These are phyloP conservation scores for Magnusiomyces tetraspermus DNA, from an alignment of 1,139 yeast species.

Conservation along the genomic window DNA sequence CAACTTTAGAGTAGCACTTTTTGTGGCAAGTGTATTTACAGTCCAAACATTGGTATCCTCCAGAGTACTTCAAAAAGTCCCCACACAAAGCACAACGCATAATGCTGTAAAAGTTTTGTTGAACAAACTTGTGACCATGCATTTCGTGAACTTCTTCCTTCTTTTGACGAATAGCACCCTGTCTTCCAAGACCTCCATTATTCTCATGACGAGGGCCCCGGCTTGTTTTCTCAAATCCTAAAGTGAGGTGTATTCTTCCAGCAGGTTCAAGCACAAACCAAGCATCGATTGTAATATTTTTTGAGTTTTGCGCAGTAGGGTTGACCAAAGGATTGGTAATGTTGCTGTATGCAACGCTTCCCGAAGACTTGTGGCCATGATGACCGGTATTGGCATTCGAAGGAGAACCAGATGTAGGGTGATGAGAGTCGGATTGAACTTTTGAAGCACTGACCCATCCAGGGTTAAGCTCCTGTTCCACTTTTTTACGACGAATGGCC, in stretches of 20 bases:
- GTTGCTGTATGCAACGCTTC: background rate
- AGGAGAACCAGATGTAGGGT: slow-evolving; percentile 5
- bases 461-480: slow-evolving; percentile 58
- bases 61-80: slow-evolving; percentile 73
- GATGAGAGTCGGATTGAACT: slow-evolving; percentile 30
- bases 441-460: slow-evolving; percentile 79
- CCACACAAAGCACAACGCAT: slow-evolving; percentile 98
- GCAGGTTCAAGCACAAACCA: slow-evolving; percentile 94
- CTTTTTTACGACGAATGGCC: slow-evolving; percentile 84
- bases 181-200: slow-evolving; percentile 82
- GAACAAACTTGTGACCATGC: slow-evolving; percentile 94
- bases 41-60: slow-evolving; percentile 95
- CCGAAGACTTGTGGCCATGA: background rate
- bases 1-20: slow-evolving; percentile 88
- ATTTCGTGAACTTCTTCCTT: slow-evolving; percentile 93
- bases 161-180: slow-evolving; percentile 93
- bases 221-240: slow-evolving; percentile 69
- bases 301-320: background rate
- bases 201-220: slow-evolving; percentile 41
- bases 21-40: slow-evolving; percentile 91
- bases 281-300: slow-evolving; percentile 41
- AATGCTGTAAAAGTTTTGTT: slow-evolving; percentile 87
- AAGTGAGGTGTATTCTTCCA: slow-evolving; percentile 71
- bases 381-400: no score
- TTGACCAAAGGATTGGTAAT: background rate